phyloP scores from a whole-genome alignment of 208 protist species.

The Trypanosoma platydactyli region DNA sequence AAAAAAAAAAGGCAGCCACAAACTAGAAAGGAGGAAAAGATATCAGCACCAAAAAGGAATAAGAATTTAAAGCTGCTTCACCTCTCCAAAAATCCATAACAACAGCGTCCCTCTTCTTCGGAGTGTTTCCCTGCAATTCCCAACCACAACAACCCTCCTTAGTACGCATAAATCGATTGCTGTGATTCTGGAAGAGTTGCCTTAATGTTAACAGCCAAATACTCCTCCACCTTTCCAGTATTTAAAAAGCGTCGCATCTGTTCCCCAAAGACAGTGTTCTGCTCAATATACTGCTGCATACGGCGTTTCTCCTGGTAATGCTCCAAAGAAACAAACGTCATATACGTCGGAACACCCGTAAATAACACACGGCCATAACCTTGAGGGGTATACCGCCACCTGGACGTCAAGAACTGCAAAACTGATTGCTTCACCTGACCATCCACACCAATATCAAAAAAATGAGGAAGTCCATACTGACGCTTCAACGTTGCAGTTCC shows the following conservation, averaged over 20 bases:
- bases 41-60: too few species aligned
- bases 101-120: too few species aligned
- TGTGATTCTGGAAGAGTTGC: slow-evolving; percentile 63
- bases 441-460: slow-evolving; percentile 85
- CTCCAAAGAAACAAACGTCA: slow-evolving; percentile 63
- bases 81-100: too few species aligned
- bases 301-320: slow-evolving; percentile 76
- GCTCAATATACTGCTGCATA: slow-evolving; percentile 64
- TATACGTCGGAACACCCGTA: slow-evolving; percentile 75
- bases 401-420: slow-evolving; percentile 51
- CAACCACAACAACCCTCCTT: too few species aligned
- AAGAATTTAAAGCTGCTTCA: too few species aligned
- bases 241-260: slow-evolving; percentile 80
- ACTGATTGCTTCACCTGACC: slow-evolving; percentile 62
- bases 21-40: too few species aligned
- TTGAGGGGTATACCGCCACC: slow-evolving; percentile 84
- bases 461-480: slow-evolving; percentile 84
- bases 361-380: slow-evolving; percentile 79
- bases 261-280: slow-evolving; percentile 91
- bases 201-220: slow-evolving; percentile 81
- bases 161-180: slow-evolving; percentile 62
- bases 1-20: too few species aligned
- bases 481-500: slow-evolving; percentile 71
- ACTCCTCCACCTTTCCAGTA: slow-evolving; percentile 85
- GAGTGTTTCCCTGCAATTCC: too few species aligned